A percentile compares a stretch with the other conserved stretches of the same genome.
Evolutionary conservation across 2,329 filamentous ascomycete genomes (phyloP).

Genomic region (Epicoccum sorghinum): DNA sequence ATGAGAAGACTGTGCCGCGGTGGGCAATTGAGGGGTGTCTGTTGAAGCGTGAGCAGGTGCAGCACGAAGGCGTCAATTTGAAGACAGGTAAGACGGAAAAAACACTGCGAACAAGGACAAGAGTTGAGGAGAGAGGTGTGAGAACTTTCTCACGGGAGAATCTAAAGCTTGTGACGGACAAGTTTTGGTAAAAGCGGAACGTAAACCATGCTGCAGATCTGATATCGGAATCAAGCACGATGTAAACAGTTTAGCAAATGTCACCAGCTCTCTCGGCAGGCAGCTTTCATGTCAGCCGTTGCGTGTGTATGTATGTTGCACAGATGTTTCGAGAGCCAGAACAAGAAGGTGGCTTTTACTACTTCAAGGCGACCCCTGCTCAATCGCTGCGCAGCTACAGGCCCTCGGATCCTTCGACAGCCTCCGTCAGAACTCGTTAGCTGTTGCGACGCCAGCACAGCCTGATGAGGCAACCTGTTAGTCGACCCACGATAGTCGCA

Average conservation of each 20-base stretch:
- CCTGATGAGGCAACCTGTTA: too few species aligned
- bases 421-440: too few species aligned
- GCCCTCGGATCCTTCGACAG: background rate
- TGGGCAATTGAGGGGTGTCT: constrained; percentile 43
- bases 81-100: constrained; percentile 33
- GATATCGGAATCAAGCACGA: too few species aligned
- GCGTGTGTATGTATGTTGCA: background rate
- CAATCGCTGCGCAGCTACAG: background rate
- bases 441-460: too few species aligned
- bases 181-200: constrained; percentile 25
- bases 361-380: background rate
- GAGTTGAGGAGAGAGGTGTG: constrained; percentile 35
- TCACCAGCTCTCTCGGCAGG: background rate
- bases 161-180: constrained; percentile 32
- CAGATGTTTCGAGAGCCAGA: background rate
- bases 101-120: constrained; percentile 31
- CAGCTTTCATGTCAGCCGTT: background rate
- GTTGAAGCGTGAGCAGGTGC: constrained; percentile 38
- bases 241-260: too few species aligned
- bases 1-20: constrained; percentile 35
- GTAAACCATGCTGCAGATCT: too few species aligned
- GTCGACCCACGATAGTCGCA: too few species aligned
- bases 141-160: constrained; percentile 30
- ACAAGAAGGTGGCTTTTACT: background rate
- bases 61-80: constrained; percentile 37